These are phyloP conservation scores for Phytophthora foliorum DNA, from an alignment of 352 stramenopile species.

Conservation along the genomic window DNA sequence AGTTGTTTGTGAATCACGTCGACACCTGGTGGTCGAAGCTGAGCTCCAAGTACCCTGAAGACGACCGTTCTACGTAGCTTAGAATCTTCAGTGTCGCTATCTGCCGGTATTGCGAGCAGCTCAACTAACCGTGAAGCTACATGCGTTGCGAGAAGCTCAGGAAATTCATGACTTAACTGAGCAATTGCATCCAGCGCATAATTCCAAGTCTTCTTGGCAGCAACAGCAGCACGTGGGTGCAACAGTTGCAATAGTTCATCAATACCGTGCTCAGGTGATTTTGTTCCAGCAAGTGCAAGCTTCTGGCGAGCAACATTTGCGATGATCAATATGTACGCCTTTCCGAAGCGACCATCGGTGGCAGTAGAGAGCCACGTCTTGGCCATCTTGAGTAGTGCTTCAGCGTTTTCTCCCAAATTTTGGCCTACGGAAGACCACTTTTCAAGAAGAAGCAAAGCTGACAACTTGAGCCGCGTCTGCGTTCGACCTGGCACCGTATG, in stretches of 20 bases:
- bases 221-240: conserved; percentile 38
- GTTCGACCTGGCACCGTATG: background rate
- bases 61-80: conserved; percentile 26
- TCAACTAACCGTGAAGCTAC: conserved; percentile 38
- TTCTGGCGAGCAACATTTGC: conserved; percentile 33
- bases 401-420: conserved; percentile 26
- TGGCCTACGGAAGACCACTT: conserved; percentile 28
- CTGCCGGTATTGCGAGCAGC: conserved; percentile 25
- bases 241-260: conserved; percentile 42
- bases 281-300: conserved; percentile 2
- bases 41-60: conserved; percentile 32
- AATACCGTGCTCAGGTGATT: conserved; percentile 7
- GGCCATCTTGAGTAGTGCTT: conserved; percentile 18
- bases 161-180: conserved; percentile 33
- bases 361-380: conserved; percentile 25
- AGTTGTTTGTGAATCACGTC: conserved; percentile 26
- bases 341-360: conserved; percentile 37
- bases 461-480: conserved; percentile 42
- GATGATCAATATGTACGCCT: conserved; percentile 36
- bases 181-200: conserved; percentile 28
- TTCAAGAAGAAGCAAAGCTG: conserved; percentile 39
- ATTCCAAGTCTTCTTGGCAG: conserved; percentile 31
- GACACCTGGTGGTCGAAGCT: conserved; percentile 24
- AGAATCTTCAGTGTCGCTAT: conserved; percentile 5
- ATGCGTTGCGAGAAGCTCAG: conserved; percentile 15